Conservation (phyloP, 1,139 yeast genomes). For the Debaryomyces sp. region DNA sequence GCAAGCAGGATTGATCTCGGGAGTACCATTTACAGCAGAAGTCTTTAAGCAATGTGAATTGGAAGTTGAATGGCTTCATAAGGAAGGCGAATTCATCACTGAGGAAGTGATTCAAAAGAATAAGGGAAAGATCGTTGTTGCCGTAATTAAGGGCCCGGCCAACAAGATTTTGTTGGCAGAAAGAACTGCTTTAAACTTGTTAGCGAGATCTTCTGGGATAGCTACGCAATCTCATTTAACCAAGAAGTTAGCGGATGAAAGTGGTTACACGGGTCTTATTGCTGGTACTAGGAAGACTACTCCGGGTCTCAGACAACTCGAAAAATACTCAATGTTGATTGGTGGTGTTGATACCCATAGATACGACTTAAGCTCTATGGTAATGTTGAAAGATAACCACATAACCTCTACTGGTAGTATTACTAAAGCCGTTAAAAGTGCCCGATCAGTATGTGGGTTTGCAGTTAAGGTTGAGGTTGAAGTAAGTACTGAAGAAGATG, state of each 20-base stretch:
- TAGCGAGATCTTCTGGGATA: conserved; percentile 85
- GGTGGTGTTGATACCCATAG: conserved; percentile 96
- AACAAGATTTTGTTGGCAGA: conserved; percentile 80
- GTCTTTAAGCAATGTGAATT: conserved; percentile 78
- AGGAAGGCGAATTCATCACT: conserved; percentile 65
- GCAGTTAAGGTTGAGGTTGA: conserved; percentile 92
- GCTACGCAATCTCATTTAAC: conserved; percentile 77
- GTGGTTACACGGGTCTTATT: conserved; percentile 81
- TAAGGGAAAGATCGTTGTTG: conserved; percentile 69
- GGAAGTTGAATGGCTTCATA: conserved; percentile 66
- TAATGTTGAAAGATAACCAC: conserved; percentile 95
- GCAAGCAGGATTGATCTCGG: conserved; percentile 78
- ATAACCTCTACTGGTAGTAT: conserved; percentile 92
- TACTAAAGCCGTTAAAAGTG: conserved; percentile 76
- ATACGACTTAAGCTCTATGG: conserved; percentile 90
- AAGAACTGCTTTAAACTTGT: conserved; percentile 79
- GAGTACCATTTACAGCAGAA: conserved; percentile 88
- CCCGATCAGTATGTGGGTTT: conserved; percentile 84
- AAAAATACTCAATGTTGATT: conserved; percentile 91
- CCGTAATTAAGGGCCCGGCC: conserved; percentile 79
- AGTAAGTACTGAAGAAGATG: conserved; percentile 80
- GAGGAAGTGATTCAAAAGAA: conserved; percentile 42
- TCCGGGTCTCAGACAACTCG: conserved; percentile 86
- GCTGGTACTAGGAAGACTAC: conserved; percentile 99
- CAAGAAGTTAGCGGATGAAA: conserved; percentile 59